Conservation (phyloP, 2,329 filamentous ascomycete species). For the Colletotrichum acutatum region DNA sequence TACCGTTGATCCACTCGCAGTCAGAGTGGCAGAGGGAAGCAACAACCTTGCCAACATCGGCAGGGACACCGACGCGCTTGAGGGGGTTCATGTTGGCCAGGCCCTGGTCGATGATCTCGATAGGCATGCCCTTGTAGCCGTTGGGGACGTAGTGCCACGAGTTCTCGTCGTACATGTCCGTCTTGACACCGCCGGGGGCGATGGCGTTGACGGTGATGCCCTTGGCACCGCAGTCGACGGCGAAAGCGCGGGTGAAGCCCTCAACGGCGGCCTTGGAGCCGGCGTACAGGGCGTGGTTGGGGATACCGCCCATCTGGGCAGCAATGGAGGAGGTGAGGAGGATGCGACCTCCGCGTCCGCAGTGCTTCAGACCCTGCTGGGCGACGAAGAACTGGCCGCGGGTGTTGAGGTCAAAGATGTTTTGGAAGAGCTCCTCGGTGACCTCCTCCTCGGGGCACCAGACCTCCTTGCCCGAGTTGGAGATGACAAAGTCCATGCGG, state of each 20-base stretch:
- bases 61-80: slow-evolving; percentile 66
- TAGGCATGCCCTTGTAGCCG: slow-evolving; percentile 61
- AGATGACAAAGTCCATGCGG: slow-evolving; percentile 77
- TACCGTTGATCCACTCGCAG: slow-evolving; percentile 74
- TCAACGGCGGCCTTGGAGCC: slow-evolving; percentile 79
- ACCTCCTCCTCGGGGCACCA: slow-evolving; percentile 78
- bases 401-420: slow-evolving; percentile 78
- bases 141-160: slow-evolving; percentile 73
- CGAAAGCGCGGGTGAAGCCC: slow-evolving; percentile 77
- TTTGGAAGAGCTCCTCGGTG: slow-evolving; percentile 76
- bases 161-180: slow-evolving; percentile 80
- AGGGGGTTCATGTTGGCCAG: slow-evolving; percentile 69
- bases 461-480: slow-evolving; percentile 77
- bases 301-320: slow-evolving; percentile 72
- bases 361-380: slow-evolving; percentile 78
- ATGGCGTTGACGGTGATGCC: slow-evolving; percentile 79
- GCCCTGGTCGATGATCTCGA: slow-evolving; percentile 64
- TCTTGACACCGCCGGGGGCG: slow-evolving; percentile 78
- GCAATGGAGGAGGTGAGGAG: slow-evolving; percentile 80
- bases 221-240: slow-evolving; percentile 75
- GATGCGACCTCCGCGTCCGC: slow-evolving; percentile 76
- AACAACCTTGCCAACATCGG: slow-evolving; percentile 69
- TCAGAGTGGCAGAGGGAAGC: slow-evolving; percentile 66
- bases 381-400: slow-evolving; percentile 82
- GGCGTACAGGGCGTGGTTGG: slow-evolving; percentile 78